Evolutionary conservation across 164 flowering plant genomes (phyloP), one percentile per base, ranked within the genome.

Genomic region (Sextonia rubra): DNA sequence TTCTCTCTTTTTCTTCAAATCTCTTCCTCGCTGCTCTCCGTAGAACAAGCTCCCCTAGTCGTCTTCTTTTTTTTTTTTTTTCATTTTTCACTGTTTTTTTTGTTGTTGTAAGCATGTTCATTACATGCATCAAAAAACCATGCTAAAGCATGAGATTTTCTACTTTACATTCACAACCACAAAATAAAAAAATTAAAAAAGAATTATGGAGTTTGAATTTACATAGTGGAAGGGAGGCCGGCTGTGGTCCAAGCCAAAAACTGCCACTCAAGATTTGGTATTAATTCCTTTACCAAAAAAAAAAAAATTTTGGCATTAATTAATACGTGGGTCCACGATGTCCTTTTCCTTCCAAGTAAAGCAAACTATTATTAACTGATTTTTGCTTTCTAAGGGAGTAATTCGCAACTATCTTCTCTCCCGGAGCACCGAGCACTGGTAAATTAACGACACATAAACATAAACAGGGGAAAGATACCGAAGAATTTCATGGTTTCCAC

Each of bases 61-160:
- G 24, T 72, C 63, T 80, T 48, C 23, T 71, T 81, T 61, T 64
- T 26, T 4, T 63, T 27, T 29, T n/a, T n/a, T n/a, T n/a, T n/a
- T n/a, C n/a, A n/a, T n/a, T n/a, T n/a, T n/a, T n/a, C n/a, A n/a
- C n/a, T n/a, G n/a, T n/a, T 71, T 81, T 61, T 64, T 26, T 4
- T 63, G 12, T 29, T 30, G 15, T 56, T 23, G 48, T 72, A 73
- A 71, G 67, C 37, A 67, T 66, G 64, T 72, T 68, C 32, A 73
- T 85, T 79, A 79, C 85, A 83, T 85, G 87, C 86, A 74, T 76
- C 78, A 74, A 68, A 73, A 83, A 82, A 79, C 79, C 75, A 77
- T 84, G 80, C 75, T 80, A 76, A 85, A 87, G 88, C 78, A 81
- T 69, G 69, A 69, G 66, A 75, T 80, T 77, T 71, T 52, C 15